These are phyloP conservation scores for Leccinum boreale DNA, from an alignment of 768 basidiomycete species.

Conservation along the genomic window DNA sequence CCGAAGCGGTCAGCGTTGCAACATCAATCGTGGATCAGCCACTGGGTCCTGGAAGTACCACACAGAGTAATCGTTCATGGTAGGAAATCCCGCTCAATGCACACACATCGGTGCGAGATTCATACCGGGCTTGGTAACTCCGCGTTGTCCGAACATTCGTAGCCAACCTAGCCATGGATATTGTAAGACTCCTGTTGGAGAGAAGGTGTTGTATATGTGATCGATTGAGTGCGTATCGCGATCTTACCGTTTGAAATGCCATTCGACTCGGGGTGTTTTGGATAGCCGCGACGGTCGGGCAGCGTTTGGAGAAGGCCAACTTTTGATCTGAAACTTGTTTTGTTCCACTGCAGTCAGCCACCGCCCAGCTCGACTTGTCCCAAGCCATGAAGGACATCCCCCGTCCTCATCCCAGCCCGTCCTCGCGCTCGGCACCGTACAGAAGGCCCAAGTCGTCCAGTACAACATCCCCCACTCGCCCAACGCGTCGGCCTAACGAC, in stretches of 20 bases:
- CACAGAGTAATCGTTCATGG: background rate
- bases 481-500: slow-evolving; percentile 14
- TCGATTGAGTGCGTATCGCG: background rate
- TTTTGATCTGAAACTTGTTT: slow-evolving; percentile 8
- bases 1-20: background rate
- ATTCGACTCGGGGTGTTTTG: background rate
- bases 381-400: slow-evolving; percentile 25
- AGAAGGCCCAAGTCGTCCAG: slow-evolving; percentile 11
- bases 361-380: slow-evolving; percentile 6
- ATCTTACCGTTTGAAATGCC: background rate
- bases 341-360: slow-evolving; percentile 15
- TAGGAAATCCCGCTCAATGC: background rate
- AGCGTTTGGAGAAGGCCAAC: background rate
- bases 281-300: slow-evolving; percentile 9
- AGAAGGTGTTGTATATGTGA: background rate
- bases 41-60: background rate
- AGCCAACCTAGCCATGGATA: background rate
- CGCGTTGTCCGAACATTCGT: background rate
- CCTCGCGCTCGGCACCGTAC: slow-evolving; percentile 12
- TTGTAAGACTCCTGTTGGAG: background rate
- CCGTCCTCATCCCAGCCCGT: slow-evolving; percentile 13
- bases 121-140: background rate
- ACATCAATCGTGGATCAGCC: background rate
- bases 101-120: background rate
- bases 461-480: slow-evolving; percentile 6